Base-by-base conservation (phyloP, 2,329 filamentous ascomycete species). In the Fusarium verrucosum region DNA sequence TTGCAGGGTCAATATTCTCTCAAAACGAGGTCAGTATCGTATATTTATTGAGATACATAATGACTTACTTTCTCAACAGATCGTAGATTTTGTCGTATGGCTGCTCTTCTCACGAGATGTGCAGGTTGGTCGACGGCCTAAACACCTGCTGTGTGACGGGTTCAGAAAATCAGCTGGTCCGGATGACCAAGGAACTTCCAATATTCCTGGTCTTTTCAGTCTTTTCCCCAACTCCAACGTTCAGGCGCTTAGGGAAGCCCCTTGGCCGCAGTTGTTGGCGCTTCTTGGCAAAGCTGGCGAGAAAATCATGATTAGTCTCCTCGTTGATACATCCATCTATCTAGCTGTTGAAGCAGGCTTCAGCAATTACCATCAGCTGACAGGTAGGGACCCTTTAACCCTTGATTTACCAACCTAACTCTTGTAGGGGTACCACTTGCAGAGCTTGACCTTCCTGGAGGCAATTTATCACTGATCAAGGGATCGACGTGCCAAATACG, bases 61-160 rank as follows among this genome's bases (percentile, higher is more conserved):
- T 33, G 14, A n/a, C 62, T 70, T 56, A 70, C 70, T 16, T 26
- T 7, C 16, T 19, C 10, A 45, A n/a, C 49, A 93, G 90, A 85
- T 94, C 68, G 82, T 94, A 38, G 89, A 94, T 72, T 92, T 91
- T 75, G 85, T 86, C 25, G 86, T 97, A 37, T 93, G 90, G 87
- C 82, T 86, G 10, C 80, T 97, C 3, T 97, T 96, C 75, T 86
- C 85, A 13, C 83, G 85, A 67, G 77, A 80, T 16, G 78, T 81
- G 28, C 73, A 25, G 77, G 76, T 57, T 75, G 80, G 66, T 10
- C 32, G 63, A 45, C 85, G 84, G 71, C 89, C 90, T 3, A 84
- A 86, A 46, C 92, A 97, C 77, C 72, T 97, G 7, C 84, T 99
- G 6, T 94, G 92, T 68, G 89, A 96, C 80, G 94, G 94, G 22